Evolutionary conservation across 2,329 filamentous ascomycete species (phyloP).

Genomic region (Pseudogymnoascus sp.): DNA sequence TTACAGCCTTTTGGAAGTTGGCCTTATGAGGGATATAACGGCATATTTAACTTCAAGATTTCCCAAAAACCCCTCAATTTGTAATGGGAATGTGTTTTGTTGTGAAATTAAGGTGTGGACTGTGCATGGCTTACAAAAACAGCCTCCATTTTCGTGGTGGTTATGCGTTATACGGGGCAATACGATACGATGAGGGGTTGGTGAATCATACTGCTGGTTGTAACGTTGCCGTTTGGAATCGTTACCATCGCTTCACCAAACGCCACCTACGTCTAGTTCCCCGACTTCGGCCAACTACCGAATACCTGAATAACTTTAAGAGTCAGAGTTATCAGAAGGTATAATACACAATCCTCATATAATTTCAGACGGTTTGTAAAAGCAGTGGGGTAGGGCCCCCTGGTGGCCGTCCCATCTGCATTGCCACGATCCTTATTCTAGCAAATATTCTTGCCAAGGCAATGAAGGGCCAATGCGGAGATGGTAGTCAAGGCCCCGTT

Average conservation of each 20-base stretch:
- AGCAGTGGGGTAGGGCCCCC: background rate
- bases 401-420: background rate
- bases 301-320: background rate
- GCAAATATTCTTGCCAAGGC: background rate
- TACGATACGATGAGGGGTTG: background rate
- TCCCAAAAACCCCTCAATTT: background rate
- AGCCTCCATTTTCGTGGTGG: background rate
- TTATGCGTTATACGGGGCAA: background rate
- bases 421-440: background rate
- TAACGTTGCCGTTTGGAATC: background rate
- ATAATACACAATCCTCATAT: background rate
- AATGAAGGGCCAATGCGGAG: background rate
- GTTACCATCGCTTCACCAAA: background rate
- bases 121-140: background rate
- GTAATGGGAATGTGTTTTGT: background rate
- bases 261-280: background rate
- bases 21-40: background rate
- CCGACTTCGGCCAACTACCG: background rate
- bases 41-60: background rate
- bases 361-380: background rate
- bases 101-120: slow-evolving; percentile 1
- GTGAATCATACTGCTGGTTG: background rate
- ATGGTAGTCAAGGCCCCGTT: background rate
- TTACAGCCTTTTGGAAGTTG: background rate
- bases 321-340: background rate